Evolutionary conservation across 495 filamentous ascomycete species (phyloP), one percentile per base, ranked within the genome.

Genomic region (Lasiosphaeria hispida): DNA sequence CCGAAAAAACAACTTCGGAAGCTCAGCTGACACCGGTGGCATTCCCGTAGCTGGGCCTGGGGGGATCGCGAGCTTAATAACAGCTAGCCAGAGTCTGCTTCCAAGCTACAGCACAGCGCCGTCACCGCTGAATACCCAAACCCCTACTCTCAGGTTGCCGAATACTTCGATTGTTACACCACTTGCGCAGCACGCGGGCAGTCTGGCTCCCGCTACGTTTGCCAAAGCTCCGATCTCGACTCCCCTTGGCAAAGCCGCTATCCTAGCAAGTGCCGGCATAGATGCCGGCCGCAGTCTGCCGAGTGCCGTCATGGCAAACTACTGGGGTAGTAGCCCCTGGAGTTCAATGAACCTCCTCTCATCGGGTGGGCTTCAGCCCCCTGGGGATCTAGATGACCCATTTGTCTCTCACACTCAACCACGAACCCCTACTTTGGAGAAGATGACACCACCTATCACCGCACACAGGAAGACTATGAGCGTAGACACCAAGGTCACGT

Each of bases 301-400:
- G 0, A 87, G 85, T 56, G 91, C 89, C 15, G 83, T 95, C 61
- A 85, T 96, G 81, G 92, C 91, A 15, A 97, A 97, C 64, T 76
- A 94, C 53, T 97, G 92, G 92, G 92, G 92, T 43, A 93, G 85
- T 72, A 85, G 83, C 38, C 85, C 91, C 39, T 95, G 90, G 88
- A 85, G 88, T 7, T 86, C 88, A 55, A 75, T 92, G 23, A 90
- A 90, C 61, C 80, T 80, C 11, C 67, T 89, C 7, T 58, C 34
- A 5, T 58, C 60, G 0, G 58, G 47, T 6, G 52, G 54, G 1
- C 45, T 60, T 13, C 43, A 40, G 13, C 62, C 58, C 0, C 58
- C 59, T 10, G 66, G 70, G 47, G 81, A 85, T 60, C 65, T 73
- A 40, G 85, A 86, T 34, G 80, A 84, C 48, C 65, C 77, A 6